phyloP scores from a whole-genome alignment of 352 stramenopile genomes.

The Blastocystis sp. region DNA sequence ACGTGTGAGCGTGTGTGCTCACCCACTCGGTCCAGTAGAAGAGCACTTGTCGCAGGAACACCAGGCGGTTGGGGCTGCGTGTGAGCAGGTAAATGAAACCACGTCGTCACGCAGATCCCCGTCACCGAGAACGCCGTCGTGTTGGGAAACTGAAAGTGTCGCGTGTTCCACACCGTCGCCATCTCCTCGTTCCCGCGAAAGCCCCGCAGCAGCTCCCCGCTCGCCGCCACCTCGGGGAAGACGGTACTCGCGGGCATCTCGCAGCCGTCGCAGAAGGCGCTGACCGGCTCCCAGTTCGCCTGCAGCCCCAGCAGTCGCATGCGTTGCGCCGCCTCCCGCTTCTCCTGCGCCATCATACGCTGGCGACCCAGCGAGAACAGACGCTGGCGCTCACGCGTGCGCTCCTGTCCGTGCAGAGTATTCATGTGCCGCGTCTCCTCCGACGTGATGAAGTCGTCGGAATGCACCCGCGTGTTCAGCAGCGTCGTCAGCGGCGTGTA shows the following conservation, averaged over 20 bases:
- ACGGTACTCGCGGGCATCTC: neutral
- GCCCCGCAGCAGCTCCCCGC: neutral
- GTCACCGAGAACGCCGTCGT: neutral
- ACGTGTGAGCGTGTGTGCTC: neutral
- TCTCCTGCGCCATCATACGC: neutral
- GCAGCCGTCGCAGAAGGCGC: neutral
- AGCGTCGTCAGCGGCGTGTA: neutral
- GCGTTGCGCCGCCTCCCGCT: neutral
- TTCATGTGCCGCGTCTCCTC: neutral
- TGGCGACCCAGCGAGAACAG: neutral
- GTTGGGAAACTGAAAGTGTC: neutral
- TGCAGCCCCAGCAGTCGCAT: neutral
- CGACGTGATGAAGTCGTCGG: neutral
- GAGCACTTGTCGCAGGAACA: neutral
- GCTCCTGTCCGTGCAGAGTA: neutral
- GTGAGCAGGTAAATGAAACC: neutral
- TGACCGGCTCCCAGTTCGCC: neutral
- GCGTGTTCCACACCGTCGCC: neutral
- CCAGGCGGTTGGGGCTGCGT: neutral
- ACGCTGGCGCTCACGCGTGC: neutral
- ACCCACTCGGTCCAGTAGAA: neutral
- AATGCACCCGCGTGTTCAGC: neutral
- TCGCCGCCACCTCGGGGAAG: neutral
- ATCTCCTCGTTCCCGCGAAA: neutral
- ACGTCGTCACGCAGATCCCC: conserved; percentile 7